These are phyloP conservation scores for Sesbania bispinosa DNA, from an alignment of 306 rosid species.

Conservation along the genomic window DNA sequence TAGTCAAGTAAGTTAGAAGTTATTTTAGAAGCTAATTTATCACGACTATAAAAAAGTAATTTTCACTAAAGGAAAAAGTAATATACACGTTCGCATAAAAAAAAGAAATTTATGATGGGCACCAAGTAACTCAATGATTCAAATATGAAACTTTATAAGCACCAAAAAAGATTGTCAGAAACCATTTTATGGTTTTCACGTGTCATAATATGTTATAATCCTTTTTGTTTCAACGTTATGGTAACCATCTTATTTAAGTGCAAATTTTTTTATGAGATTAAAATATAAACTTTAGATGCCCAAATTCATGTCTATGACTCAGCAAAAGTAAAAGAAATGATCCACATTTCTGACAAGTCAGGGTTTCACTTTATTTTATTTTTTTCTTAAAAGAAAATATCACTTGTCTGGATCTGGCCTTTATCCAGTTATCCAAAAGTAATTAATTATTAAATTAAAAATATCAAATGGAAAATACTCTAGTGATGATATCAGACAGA, in stretches of 20 bases:
- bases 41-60: too few relatives aligned
- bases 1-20: too few relatives aligned
- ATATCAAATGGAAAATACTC: background rate
- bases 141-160: background rate
- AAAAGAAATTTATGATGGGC: too few relatives aligned
- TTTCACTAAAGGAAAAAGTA: too few relatives aligned
- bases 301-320: background rate
- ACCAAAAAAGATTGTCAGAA: background rate
- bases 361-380: background rate
- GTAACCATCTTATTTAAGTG: background rate
- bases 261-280: background rate
- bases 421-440: constrained; percentile 10
- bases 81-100: too few relatives aligned
- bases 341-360: background rate
- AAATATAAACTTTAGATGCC: background rate
- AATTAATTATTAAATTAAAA: background rate
- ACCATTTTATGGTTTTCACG: background rate
- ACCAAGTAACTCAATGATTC: background rate
- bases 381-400: background rate
- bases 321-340: background rate
- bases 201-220: background rate
- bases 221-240: background rate
- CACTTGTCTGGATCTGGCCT: background rate
- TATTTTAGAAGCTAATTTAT: too few relatives aligned
- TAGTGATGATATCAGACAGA: background rate